Percentiles rank a stretch among this genome's conserved stretches.
phyloP scores from a whole-genome alignment of 2,329 filamentous ascomycete species.

The Fusarium sororula region DNA sequence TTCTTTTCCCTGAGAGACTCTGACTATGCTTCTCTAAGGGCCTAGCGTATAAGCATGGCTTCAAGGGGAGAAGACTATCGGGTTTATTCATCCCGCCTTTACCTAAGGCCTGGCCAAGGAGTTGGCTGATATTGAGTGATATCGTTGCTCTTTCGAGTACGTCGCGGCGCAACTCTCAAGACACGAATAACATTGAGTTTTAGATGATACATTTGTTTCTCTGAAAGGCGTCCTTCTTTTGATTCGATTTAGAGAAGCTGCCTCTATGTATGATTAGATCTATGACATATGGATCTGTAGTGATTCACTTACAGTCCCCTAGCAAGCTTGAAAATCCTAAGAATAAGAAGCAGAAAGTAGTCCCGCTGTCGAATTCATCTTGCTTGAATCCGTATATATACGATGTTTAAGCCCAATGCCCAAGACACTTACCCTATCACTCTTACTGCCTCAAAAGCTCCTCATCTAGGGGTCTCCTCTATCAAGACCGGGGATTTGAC shows the following conservation, averaged over 20 bases:
- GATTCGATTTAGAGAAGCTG: neutral
- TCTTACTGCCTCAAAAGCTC: neutral
- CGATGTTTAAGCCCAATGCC: neutral
- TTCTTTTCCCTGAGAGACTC: constrained; percentile 11
- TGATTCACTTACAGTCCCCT: neutral
- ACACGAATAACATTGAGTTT: neutral
- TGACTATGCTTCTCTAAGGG: neutral
- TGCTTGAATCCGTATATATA: neutral
- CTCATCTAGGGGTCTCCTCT: neutral
- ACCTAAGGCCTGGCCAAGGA: neutral
- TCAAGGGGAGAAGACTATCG: neutral
- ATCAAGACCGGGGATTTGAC: neutral
- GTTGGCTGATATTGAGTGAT: neutral
- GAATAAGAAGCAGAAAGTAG: neutral
- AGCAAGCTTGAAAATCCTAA: neutral
- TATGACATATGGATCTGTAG: neutral
- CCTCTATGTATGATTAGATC: neutral
- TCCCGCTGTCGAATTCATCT: neutral
- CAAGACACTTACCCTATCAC: neutral
- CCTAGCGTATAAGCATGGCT: neutral
- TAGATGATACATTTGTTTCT: neutral
- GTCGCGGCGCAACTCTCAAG: neutral
- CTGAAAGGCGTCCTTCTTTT: neutral
- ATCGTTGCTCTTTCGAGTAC: neutral
- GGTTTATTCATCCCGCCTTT: neutral